Evolutionary conservation across 2,329 filamentous ascomycete genomes (phyloP).

Genomic region (Cadophora sp.): DNA sequence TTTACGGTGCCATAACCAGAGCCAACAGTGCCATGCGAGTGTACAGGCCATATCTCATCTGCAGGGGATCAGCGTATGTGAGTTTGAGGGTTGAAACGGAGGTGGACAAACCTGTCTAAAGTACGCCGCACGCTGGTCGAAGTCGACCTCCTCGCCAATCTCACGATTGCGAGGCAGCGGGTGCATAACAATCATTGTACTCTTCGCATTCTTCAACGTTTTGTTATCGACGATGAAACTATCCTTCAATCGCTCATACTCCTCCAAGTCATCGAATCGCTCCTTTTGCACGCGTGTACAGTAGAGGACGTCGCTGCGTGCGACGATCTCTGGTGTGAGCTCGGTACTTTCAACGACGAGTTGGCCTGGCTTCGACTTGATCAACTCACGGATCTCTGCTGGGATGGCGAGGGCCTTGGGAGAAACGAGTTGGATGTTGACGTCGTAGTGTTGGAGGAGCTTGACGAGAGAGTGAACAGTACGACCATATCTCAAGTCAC

Average conservation of each 20-base stretch:
- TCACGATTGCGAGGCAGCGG: slow-evolving; percentile 93
- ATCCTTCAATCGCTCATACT: slow-evolving; percentile 89
- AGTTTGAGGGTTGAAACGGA: background rate
- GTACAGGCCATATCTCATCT: slow-evolving; percentile 99
- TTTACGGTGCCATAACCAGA: slow-evolving; percentile 74
- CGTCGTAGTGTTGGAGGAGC: slow-evolving; percentile 93
- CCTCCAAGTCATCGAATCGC: slow-evolving; percentile 80
- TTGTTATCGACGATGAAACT: slow-evolving; percentile 89
- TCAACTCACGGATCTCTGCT: slow-evolving; percentile 72
- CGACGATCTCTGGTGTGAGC: slow-evolving; percentile 86
- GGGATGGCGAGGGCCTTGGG: slow-evolving; percentile 82
- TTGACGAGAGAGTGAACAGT: slow-evolving; percentile 96
- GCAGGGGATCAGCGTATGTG: slow-evolving; percentile 28
- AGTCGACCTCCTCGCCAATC: slow-evolving; percentile 95
- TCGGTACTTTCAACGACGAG: slow-evolving; percentile 76
- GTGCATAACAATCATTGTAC: slow-evolving; percentile 93
- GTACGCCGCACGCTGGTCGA: slow-evolving; percentile 95
- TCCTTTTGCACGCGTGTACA: slow-evolving; percentile 98
- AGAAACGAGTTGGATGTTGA: slow-evolving; percentile 89
- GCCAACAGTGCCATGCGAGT: slow-evolving; percentile 97
- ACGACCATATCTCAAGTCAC: slow-evolving; percentile 90
- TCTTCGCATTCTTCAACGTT: slow-evolving; percentile 89
- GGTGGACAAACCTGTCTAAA: slow-evolving; percentile 89
- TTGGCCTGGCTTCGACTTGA: slow-evolving; percentile 74
- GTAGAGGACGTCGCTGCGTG: slow-evolving; percentile 89